Conservation (phyloP, 2,329 filamentous ascomycete species). For the Atkinsonella hypoxylon region DNA sequence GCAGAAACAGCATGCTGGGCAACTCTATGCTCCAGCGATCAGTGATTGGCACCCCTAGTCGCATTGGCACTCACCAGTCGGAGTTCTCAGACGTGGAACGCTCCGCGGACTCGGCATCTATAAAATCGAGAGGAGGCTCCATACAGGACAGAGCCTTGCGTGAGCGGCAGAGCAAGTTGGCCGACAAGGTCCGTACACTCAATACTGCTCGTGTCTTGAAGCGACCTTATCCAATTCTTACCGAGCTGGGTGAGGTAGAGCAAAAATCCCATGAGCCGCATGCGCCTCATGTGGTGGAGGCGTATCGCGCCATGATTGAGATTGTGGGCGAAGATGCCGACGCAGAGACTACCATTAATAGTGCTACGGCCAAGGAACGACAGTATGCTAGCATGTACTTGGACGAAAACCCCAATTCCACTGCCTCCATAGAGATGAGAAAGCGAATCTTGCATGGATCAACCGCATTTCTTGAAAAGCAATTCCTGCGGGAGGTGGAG, state of each 20-base stretch:
- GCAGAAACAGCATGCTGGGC: slow-evolving; percentile 37
- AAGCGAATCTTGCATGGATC: slow-evolving; percentile 73
- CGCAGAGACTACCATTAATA: slow-evolving; percentile 44
- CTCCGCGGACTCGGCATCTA: slow-evolving; percentile 34
- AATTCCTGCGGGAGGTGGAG: slow-evolving; percentile 71
- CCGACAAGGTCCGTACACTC: slow-evolving; percentile 65
- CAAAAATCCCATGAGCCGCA: slow-evolving; percentile 56
- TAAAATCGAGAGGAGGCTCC: slow-evolving; percentile 32
- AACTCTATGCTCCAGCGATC: slow-evolving; percentile 65
- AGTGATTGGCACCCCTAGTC: slow-evolving; percentile 70
- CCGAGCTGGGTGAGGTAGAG: slow-evolving; percentile 66
- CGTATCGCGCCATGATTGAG: slow-evolving; percentile 68
- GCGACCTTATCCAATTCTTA: slow-evolving; percentile 59
- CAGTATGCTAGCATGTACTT: slow-evolving; percentile 68
- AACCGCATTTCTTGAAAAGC: slow-evolving; percentile 65
- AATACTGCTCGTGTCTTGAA: slow-evolving; percentile 61
- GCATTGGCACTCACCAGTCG: slow-evolving; percentile 43
- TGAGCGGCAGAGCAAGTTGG: slow-evolving; percentile 74
- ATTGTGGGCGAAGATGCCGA: slow-evolving; percentile 64
- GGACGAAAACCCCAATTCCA: slow-evolving; percentile 57
- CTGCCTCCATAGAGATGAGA: slow-evolving; percentile 52
- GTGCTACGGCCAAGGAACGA: slow-evolving; percentile 59
- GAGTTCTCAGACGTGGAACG: slow-evolving; percentile 60
- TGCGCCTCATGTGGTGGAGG: slow-evolving; percentile 63
- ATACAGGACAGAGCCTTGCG: slow-evolving; percentile 64